Percentiles rank a stretch among this genome's conserved stretches.
Conservation (phyloP, 169 alveolate genomes). For the Plasmodium berghei region DNA sequence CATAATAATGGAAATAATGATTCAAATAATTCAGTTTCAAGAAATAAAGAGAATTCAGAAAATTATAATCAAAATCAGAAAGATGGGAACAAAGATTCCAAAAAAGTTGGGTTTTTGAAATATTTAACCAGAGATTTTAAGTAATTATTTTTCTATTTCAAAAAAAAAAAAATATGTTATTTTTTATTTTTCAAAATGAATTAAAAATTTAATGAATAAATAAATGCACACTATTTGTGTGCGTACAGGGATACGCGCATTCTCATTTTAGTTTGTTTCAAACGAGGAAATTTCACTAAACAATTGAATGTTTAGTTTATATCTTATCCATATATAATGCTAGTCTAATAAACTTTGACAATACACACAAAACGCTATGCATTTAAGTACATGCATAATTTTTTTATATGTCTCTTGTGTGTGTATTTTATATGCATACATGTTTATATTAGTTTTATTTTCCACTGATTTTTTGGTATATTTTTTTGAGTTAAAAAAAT, state of each 20-base stretch:
- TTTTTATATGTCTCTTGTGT: neutral
- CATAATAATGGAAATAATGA: slow-evolving; percentile 17
- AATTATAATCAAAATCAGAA: slow-evolving; percentile 14
- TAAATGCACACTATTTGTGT: no score
- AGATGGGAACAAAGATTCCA: slow-evolving; percentile 25
- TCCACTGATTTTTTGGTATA: neutral
- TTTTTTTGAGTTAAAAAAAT: neutral
- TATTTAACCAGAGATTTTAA: slow-evolving; percentile 41
- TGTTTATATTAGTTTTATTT: slow-evolving; percentile 3
- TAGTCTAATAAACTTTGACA: no score
- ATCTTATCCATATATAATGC: no score
- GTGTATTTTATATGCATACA: neutral
- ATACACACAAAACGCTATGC: no score
- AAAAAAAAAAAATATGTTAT: no score
- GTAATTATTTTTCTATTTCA: neutral
- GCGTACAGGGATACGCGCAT: no score
- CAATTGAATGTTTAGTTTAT: no score
- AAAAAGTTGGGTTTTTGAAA: slow-evolving; percentile 52
- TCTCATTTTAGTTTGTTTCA: no score
- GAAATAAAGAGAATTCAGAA: slow-evolving; percentile 46
- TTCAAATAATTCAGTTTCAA: slow-evolving; percentile 10
- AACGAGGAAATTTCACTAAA: no score
- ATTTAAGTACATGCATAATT: neutral
- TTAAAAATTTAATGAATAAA: no score
- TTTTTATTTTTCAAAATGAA: no score